Percentiles rank a stretch among this genome's conserved stretches.
Conservation (phyloP, 441 rosid genomes). For the Capsella rubella region DNA sequence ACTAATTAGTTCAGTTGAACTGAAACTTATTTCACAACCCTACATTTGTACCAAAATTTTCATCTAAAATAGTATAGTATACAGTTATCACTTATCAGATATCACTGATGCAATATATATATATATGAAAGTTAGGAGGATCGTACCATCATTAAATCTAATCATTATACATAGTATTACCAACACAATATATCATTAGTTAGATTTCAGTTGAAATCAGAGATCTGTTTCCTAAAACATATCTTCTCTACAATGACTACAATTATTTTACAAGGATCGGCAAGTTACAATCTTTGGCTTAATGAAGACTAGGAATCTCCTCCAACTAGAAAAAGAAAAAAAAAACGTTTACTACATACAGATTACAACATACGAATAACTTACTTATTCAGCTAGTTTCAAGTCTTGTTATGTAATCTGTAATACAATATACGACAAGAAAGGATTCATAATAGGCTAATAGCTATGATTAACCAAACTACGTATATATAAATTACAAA, state of each 20-base stretch:
- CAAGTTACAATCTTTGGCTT: neutral
- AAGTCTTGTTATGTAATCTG: neutral
- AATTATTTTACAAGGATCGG: constrained; percentile 19
- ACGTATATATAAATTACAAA: constrained; percentile 14
- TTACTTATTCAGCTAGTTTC: neutral
- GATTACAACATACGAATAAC: neutral
- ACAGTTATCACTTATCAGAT: neutral
- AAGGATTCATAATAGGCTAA: constrained; percentile 24
- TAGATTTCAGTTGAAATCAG: neutral
- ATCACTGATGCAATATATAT: neutral
- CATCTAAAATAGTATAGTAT: neutral
- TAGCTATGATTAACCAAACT: neutral
- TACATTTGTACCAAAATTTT: neutral
- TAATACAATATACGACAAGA: constrained; percentile 1
- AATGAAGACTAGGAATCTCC: neutral
- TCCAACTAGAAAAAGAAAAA: neutral
- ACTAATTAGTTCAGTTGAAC: neutral
- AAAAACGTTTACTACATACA: constrained; percentile 3
- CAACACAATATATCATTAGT: constrained; percentile 17
- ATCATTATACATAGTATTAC: constrained; percentile 2
- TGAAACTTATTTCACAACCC: constrained; percentile 11
- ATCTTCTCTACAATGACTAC: neutral
- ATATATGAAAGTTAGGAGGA: constrained; percentile 5
- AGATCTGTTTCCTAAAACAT: constrained; percentile 1
- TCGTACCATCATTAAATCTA: neutral